These are phyloP conservation scores for Candida hungchunana DNA, from an alignment of 805 yeast species.

Conservation along the genomic window DNA sequence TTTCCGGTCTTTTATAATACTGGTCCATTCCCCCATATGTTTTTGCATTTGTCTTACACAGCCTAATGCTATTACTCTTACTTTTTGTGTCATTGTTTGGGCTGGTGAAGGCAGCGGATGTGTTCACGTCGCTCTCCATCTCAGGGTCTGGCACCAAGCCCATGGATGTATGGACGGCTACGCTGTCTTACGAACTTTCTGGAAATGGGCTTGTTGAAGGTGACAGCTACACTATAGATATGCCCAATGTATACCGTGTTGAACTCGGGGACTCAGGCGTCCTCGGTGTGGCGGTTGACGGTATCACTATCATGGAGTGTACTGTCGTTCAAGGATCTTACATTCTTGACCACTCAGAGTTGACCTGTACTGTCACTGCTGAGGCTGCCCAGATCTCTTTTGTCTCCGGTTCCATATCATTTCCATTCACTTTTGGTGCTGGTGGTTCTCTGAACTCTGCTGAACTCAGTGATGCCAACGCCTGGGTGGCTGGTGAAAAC, in stretches of 20 bases:
- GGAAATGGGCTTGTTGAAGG: too few relatives aligned
- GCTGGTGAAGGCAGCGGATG: too few relatives aligned
- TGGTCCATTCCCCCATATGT: too few relatives aligned
- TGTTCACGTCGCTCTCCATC: too few relatives aligned
- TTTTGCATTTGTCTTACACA: too few relatives aligned
- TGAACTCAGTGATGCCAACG: conserved; percentile 31
- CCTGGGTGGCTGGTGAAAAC: conserved; percentile 28
- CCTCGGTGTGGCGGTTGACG: conserved; percentile 23
- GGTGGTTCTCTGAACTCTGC: conserved; percentile 31
- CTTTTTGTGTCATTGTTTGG: too few relatives aligned
- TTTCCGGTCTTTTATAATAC: too few relatives aligned
- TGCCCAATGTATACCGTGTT: conserved; percentile 33
- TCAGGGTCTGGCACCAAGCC: too few relatives aligned
- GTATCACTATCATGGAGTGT: conserved; percentile 29
- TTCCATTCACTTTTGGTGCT: conserved; percentile 29
- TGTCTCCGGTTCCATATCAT: conserved; percentile 28
- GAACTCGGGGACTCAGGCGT: conserved; percentile 26
- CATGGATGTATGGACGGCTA: too few relatives aligned
- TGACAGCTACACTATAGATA: conserved; percentile 18
- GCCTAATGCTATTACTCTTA: too few relatives aligned
- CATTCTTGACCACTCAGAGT: conserved; percentile 24
- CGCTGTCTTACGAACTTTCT: too few relatives aligned
- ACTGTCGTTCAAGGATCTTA: conserved; percentile 33
- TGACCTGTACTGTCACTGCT: conserved; percentile 27
- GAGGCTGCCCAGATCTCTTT: conserved; percentile 18